phyloP scores from a whole-genome alignment of 371 early-diverging fungal species.

The Saksenaea oblongispora region DNA sequence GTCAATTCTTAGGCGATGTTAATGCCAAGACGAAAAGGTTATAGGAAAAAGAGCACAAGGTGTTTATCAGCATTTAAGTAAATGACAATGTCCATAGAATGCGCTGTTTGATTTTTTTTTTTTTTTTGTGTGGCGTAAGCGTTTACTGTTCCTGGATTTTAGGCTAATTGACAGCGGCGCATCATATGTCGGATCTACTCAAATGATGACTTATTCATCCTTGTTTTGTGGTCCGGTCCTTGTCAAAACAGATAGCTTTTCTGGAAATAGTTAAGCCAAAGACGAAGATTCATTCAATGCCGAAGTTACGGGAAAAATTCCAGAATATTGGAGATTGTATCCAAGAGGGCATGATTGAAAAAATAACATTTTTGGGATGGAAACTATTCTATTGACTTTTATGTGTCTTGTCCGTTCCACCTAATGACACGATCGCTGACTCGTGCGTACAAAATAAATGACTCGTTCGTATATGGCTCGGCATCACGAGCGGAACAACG shows the following conservation, averaged over 20 bases:
- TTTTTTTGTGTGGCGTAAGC: conserved; percentile 14
- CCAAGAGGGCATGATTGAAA: too few species aligned
- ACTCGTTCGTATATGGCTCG: too few species aligned
- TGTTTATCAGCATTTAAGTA: conserved; percentile 59
- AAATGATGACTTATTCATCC: conserved; percentile 55
- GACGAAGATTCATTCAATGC: too few species aligned
- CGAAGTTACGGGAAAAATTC: too few species aligned
- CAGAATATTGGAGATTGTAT: too few species aligned
- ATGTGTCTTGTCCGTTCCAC: too few species aligned
- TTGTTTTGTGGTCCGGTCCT: conserved; percentile 51
- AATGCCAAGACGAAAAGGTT: conserved; percentile 56
- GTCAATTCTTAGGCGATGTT: conserved; percentile 52
- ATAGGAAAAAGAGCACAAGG: conserved; percentile 56
- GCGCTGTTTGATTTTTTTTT: not conserved
- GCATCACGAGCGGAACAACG: not conserved
- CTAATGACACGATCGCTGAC: too few species aligned
- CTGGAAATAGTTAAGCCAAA: conserved; percentile 52
- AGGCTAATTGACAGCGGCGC: conserved; percentile 51
- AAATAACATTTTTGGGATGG: too few species aligned
- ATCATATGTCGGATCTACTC: conserved; percentile 51
- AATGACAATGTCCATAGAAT: not conserved
- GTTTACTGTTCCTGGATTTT: conserved; percentile 60
- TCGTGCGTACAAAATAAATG: too few species aligned
- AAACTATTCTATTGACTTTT: too few species aligned
- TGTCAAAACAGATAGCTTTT: conserved; percentile 34